These are phyloP conservation scores for Agrocybe pediades DNA, from an alignment of 768 basidiomycete genomes.

Conservation along the genomic window DNA sequence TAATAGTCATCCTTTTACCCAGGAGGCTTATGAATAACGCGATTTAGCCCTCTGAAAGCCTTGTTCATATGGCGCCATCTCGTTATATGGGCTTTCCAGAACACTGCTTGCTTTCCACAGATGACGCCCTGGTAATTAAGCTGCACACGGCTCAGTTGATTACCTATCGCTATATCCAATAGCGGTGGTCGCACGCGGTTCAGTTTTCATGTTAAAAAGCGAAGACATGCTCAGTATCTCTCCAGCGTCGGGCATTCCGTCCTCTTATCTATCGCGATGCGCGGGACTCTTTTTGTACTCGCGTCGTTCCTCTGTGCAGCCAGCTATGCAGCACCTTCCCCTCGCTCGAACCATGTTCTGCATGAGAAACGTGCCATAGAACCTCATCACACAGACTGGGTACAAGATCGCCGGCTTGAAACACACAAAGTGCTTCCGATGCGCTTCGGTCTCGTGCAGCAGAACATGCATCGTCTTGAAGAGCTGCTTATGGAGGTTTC, in stretches of 20 bases:
- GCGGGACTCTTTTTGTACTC: too few relatives aligned
- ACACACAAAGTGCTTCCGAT: conserved; percentile 39
- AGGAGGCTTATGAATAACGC: background rate
- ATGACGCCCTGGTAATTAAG: too few relatives aligned
- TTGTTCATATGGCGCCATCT: background rate
- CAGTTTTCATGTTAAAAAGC: too few relatives aligned
- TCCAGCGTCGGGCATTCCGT: too few relatives aligned
- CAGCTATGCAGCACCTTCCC: conserved; percentile 12
- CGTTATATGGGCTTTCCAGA: too few relatives aligned
- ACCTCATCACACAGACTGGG: conserved; percentile 23
- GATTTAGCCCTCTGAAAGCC: background rate
- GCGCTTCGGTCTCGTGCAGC: conserved; percentile 49
- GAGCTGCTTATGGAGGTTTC: conserved; percentile 48
- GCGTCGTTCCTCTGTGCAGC: too few relatives aligned
- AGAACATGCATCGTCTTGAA: conserved; percentile 46
- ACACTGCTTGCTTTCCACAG: too few relatives aligned
- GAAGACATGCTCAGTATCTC: too few relatives aligned
- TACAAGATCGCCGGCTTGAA: conserved; percentile 22
- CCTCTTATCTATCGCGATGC: too few relatives aligned
- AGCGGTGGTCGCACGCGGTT: too few relatives aligned
- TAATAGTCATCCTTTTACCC: background rate
- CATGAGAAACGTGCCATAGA: conserved; percentile 30
- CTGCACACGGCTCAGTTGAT: too few relatives aligned
- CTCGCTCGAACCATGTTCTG: conserved; percentile 24
- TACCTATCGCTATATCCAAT: too few relatives aligned